Evolutionary conservation across 2,329 filamentous ascomycete species (phyloP).

Genomic region (Xylaria sp.): DNA sequence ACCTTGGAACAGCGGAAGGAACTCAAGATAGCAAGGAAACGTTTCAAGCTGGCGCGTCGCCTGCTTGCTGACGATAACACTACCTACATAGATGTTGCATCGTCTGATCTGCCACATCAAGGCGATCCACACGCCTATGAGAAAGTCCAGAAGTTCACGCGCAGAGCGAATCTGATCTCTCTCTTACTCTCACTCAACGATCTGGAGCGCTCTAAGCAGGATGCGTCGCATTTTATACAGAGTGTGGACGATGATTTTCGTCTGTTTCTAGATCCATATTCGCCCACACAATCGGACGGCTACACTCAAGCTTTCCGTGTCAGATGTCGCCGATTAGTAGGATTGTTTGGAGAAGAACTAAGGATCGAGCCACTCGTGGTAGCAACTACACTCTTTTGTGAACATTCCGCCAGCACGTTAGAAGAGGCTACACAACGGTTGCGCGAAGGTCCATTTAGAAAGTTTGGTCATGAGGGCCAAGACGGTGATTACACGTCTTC

Average conservation of each 20-base stretch:
- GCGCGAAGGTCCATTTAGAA: conserved; percentile 31
- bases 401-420: not conserved
- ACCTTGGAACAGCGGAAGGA: conserved; percentile 23
- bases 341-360: conserved; percentile 21
- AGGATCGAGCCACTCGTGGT: conserved; percentile 24
- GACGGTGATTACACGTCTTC: conserved; percentile 3
- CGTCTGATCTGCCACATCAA: conserved; percentile 24
- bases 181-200: conserved; percentile 33
- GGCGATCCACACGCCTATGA: conserved; percentile 20
- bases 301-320: conserved; percentile 35
- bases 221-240: conserved; percentile 26
- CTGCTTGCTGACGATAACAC: conserved; percentile 23
- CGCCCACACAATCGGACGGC: conserved; percentile 5
- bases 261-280: conserved; percentile 19
- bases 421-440: conserved; percentile 22
- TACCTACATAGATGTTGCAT: conserved; percentile 29
- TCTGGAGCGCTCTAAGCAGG: conserved; percentile 16
- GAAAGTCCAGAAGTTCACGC: conserved; percentile 24
- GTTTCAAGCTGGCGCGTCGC: conserved; percentile 30
- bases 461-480: conserved; percentile 22
- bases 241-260: conserved; percentile 36
- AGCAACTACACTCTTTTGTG: conserved; percentile 37
- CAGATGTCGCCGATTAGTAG: conserved; percentile 32
- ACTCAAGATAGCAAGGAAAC: conserved; percentile 22
- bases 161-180: conserved; percentile 36